Evolutionary conservation across 78 protist genomes (phyloP), one percentile per base, ranked within the genome.

Genomic region (Fonticula alba): DNA sequence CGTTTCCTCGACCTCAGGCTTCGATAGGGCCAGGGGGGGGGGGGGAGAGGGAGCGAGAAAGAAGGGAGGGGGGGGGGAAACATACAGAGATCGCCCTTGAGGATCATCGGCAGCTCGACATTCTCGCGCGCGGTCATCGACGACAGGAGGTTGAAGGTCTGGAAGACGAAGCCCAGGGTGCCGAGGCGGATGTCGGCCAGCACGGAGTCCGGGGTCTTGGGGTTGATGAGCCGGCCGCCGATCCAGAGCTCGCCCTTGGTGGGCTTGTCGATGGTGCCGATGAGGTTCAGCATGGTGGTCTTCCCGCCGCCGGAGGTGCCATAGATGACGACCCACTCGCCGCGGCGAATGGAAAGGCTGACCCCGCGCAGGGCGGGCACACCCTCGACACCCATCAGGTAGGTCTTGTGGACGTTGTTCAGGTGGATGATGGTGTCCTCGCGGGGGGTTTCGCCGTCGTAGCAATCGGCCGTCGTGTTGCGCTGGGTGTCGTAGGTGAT

Each of bases 301-400:
- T 89, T 86, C 35, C 92, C 92, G 31, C 94, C 93, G 56, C 96
- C 96, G 5, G 84, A 74, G 7, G 93, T 91, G 26, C 96, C 96
- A 22, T 66, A 91, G 32, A 91, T 63, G 67, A 80, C 74, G 29
- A 87, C 75, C 46, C 87, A 85, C 58, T 91, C 94, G 0, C 96
- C 96, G 24, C 80, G 67, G 15, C 62, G 47, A 3, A 91, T 68
- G 31, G 35, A 22, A 50, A 84, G 50, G 29, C 78, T 29, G 2
- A 90, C 92, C 33, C 96, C 96, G 22, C 92, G 46, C n/a, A 91
- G 68, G 13, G 96, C 96, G 22, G 96, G 88, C 10, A 91, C 94
- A 41, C 96, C 96, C 62, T 91, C 96, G 11, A 84, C 60, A 31
- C 96, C 96, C n/a, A 88, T 61, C 36, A 91, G 66, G 66, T 91